Percentiles rank a stretch among this genome's conserved stretches.
Evolutionary conservation across 345 rosid genomes (phyloP).

Genomic region (Ceriops zippeliana): DNA sequence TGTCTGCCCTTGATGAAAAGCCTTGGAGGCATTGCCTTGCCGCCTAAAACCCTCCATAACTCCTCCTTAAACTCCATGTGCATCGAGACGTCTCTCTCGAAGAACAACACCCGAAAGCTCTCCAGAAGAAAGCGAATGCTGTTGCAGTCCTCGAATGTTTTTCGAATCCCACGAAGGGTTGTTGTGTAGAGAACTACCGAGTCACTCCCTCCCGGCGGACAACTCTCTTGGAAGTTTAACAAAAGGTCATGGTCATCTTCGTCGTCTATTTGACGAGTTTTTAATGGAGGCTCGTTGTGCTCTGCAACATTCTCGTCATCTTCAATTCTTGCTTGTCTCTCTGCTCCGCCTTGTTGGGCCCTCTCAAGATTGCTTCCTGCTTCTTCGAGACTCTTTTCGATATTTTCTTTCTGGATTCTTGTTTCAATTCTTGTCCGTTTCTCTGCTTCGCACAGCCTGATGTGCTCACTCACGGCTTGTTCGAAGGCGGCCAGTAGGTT

Average conservation of each 20-base stretch:
- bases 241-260: slow-evolving; percentile 31
- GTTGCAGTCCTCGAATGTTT: slow-evolving; percentile 32
- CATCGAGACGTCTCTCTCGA: slow-evolving; percentile 32
- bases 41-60: slow-evolving; percentile 21
- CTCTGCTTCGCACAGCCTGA: slow-evolving; percentile 38
- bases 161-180: slow-evolving; percentile 24
- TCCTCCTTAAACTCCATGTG: slow-evolving; percentile 30
- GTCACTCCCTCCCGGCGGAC: slow-evolving; percentile 71
- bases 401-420: too few relatives aligned
- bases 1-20: slow-evolving; percentile 31
- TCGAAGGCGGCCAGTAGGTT: slow-evolving; percentile 65
- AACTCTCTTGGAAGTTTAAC: slow-evolving; percentile 44
- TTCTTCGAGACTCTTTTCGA: too few relatives aligned
- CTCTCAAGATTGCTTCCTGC: slow-evolving; percentile 4
- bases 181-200: slow-evolving; percentile 30
- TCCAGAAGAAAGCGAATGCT: slow-evolving; percentile 27
- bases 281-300: slow-evolving; percentile 35
- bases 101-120: slow-evolving; percentile 22
- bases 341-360: slow-evolving; percentile 4
- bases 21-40: slow-evolving; percentile 23
- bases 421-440: slow-evolving; percentile 26
- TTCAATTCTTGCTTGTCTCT: slow-evolving; percentile 8
- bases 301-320: slow-evolving; percentile 10
- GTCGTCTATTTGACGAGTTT: slow-evolving; percentile 36
- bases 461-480: slow-evolving; percentile 46